Evolutionary conservation across 2,329 filamentous ascomycete species (phyloP).

Genomic region (Hymenoscyphus fructigenus): DNA sequence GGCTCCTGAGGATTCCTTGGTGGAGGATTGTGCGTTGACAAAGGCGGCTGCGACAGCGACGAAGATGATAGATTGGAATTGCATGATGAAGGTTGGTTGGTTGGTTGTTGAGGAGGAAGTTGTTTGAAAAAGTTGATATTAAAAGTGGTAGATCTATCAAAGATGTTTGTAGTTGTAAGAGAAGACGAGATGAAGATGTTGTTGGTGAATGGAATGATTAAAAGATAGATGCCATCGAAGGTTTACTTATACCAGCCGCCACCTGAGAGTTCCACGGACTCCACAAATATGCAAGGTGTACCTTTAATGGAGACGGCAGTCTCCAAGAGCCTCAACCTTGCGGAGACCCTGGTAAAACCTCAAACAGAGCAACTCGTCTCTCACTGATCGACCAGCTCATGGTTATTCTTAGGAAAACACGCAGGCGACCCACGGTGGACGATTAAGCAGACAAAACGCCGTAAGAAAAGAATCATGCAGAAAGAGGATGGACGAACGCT

Average conservation of each 20-base stretch:
- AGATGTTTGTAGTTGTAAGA: slow-evolving; percentile 4
- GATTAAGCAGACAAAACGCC: neutral
- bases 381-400: slow-evolving; percentile 6
- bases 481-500: neutral
- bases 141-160: slow-evolving; percentile 3
- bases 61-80: slow-evolving; percentile 30
- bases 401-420: slow-evolving; percentile 18
- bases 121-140: slow-evolving; percentile 7
- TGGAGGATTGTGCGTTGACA: slow-evolving; percentile 21
- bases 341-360: slow-evolving; percentile 13
- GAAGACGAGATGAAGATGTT: slow-evolving; percentile 18
- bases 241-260: slow-evolving; percentile 1
- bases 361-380: slow-evolving; percentile 17
- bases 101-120: neutral
- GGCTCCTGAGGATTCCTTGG: slow-evolving; percentile 14
- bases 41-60: slow-evolving; percentile 25
- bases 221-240: slow-evolving; percentile 4
- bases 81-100: slow-evolving; percentile 25
- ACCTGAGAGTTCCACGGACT: slow-evolving; percentile 3
- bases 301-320: neutral
- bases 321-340: slow-evolving; percentile 9
- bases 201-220: slow-evolving; percentile 18
- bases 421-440: neutral
- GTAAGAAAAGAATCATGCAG: slow-evolving; percentile 14
- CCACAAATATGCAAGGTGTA: slow-evolving; percentile 13